A percentile compares a stretch with the other conserved stretches of the same genome.
These are phyloP conservation scores for Kodamaea kakaduensis DNA, from an alignment of 805 yeast genomes.

Conservation along the genomic window DNA sequence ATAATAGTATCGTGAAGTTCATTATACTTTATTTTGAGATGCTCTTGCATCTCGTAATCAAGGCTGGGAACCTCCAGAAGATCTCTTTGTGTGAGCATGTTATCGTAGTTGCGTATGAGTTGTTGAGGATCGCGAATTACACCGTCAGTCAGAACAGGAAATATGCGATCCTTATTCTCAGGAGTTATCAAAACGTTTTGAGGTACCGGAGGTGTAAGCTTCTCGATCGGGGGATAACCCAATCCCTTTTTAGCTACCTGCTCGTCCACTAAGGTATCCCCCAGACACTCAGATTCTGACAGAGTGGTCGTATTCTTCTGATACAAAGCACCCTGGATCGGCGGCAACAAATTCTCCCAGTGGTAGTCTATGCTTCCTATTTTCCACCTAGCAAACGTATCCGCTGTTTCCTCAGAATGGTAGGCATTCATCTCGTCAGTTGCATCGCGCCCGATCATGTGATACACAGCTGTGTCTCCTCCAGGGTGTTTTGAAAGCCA, in stretches of 20 bases:
- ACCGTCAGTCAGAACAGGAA: slow-evolving; percentile 22
- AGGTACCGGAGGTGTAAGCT: slow-evolving; percentile 48
- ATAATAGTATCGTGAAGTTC: slow-evolving; percentile 54
- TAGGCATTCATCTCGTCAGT: slow-evolving; percentile 88
- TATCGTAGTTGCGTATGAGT: slow-evolving; percentile 56
- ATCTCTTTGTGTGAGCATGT: slow-evolving; percentile 51
- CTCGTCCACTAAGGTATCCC: slow-evolving; percentile 10
- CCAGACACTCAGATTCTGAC: slow-evolving; percentile 2
- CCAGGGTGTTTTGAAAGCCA: slow-evolving; percentile 86
- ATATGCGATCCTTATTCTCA: slow-evolving; percentile 30
- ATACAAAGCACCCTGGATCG: slow-evolving; percentile 74
- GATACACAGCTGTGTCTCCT: slow-evolving; percentile 79
- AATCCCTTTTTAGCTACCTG: slow-evolving; percentile 14
- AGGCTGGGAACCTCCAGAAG: slow-evolving; percentile 55
- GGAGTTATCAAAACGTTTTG: slow-evolving; percentile 42
- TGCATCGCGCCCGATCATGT: slow-evolving; percentile 86
- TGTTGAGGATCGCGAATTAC: slow-evolving; percentile 53
- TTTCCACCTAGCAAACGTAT: slow-evolving; percentile 50
- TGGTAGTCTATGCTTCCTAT: slow-evolving; percentile 60
- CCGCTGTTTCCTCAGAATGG: slow-evolving; percentile 58
- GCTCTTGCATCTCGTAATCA: slow-evolving; percentile 62
- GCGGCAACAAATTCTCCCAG: slow-evolving; percentile 80
- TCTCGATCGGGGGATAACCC: slow-evolving; percentile 42
- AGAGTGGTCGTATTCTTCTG: not conserved
- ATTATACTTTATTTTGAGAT: slow-evolving; percentile 54